Conservation (phyloP, 192 early-diverging fungal genomes). For the Lunasporangiospora selenospora region DNA sequence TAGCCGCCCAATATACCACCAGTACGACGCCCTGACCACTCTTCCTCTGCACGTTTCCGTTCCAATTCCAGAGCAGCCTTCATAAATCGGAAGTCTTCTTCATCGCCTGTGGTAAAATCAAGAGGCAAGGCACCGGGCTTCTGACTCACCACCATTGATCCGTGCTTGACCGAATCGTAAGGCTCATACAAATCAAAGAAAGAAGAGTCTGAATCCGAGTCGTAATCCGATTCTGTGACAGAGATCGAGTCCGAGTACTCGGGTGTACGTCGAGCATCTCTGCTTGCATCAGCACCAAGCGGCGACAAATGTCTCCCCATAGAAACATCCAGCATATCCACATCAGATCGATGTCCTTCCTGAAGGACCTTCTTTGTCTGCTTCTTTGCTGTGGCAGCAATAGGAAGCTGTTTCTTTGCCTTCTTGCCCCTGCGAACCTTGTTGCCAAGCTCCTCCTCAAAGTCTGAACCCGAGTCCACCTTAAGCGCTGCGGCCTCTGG, state of each 20-base stretch:
- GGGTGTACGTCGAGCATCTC: conserved; percentile 37
- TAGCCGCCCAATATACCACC: conserved; percentile 3
- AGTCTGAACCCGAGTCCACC: conserved; percentile 43
- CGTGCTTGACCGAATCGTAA: conserved; percentile 28
- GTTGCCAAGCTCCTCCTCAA: background rate
- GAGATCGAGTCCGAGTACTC: conserved; percentile 29
- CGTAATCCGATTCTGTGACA: conserved; percentile 30
- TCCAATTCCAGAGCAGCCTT: conserved; percentile 49
- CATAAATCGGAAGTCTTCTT: conserved; percentile 58
- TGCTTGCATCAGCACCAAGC: background rate
- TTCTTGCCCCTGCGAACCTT: conserved; percentile 33
- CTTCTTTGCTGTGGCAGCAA: conserved; percentile 16
- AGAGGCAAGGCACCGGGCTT: conserved; percentile 16
- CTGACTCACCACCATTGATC: conserved; percentile 1
- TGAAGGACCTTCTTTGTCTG: conserved; percentile 4
- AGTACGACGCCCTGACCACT: conserved; percentile 20
- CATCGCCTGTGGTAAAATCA: conserved; percentile 30
- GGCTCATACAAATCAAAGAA: conserved; percentile 49
- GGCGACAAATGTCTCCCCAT: conserved; percentile 6
- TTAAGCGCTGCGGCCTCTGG: too few relatives aligned
- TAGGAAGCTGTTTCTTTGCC: conserved; percentile 4
- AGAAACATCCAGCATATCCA: conserved; percentile 6
- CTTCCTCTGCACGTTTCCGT: conserved; percentile 41
- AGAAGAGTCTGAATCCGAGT: conserved; percentile 42
- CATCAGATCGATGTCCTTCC: conserved; percentile 22